Evolutionary conservation across 345 rosid genomes (phyloP), one percentile per base, ranked within the genome.

Genomic region (Arabis alpina): DNA sequence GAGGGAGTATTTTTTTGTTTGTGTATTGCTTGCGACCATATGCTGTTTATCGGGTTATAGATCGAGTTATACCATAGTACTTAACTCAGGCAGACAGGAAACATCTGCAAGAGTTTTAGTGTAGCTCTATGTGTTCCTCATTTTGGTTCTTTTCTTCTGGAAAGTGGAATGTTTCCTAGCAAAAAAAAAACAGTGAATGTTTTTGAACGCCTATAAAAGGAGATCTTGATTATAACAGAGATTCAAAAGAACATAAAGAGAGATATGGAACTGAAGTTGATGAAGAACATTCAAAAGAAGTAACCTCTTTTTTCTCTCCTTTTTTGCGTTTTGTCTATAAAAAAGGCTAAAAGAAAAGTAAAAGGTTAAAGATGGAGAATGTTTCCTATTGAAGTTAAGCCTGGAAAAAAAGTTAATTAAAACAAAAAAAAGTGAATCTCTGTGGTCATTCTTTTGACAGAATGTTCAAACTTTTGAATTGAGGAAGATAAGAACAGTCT

Each of bases 341-440:
- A 56, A 59, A 41, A 66, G 56, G 68, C 51, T 45, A 25, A 53
- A 15, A 36, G 28, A 37, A 75, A 75, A 75, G 53, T 19, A 54
- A 61, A 75, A 75, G 70, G 53, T 55, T 49, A 15, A 30, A 63
- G 68, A 69, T 62, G 75, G 65, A 62, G 79, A 69, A 75, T 75
- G 79, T 75, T 75, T 75, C 75, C 61, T 55, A 41, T 56, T 69
- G 60, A 75, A 69, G 79, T 62, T 75, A 75, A 69, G 54, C 61
- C 60, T 55, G 45, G 4, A 55, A 61, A 25, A 42, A 30, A 30
- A 6, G 24, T 12, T 48, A 65, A 11, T 6, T 32, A 42, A 0
- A 28, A 61, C 23, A 48, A 58, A 23, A 51, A 36, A 68, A 61
- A 61, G 64, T 54, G 58, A 54, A 61, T 52, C 42, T 68, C 36